Base-by-base conservation (phyloP, 2,329 filamentous ascomycete species). In the Sordariomycetes sp. region DNA sequence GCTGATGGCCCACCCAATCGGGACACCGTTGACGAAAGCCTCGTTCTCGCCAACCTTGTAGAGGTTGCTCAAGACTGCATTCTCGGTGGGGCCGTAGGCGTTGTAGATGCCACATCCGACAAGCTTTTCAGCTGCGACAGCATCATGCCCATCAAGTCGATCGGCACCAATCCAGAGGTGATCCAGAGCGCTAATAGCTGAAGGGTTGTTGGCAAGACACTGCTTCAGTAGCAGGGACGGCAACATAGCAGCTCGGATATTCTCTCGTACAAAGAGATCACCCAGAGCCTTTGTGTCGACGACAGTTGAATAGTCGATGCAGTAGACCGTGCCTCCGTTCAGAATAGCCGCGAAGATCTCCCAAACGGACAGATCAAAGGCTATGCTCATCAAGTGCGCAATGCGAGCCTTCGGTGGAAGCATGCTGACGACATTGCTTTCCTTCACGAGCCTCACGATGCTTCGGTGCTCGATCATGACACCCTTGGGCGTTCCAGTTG, bases 401-500 rank as follows among this genome's bases (percentile, higher is more conserved):
- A 30, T 17, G 11, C 24, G 8, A 15, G 4, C 11, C 16, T 21
- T 3, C 18, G 29, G 8, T 15, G 15, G 7, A 20, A 14, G 19
- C 11, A 14, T 23, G 11, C 12, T 19, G n/a, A 38, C 9, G 9
- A 18, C 21, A 14, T 34, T 42, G 11, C 16, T 32, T 8, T 32
- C 12, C 14, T 38, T 39, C 5, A 32, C 39, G 6, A 42, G 37
- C 8, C 43, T 34, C n/a, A 42, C 20, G 15, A 46, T 37, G 17
- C 25, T 24, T 15, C 43, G 36, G 24, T 46, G 43, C 16, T 44
- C 39, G 30, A 48, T 30, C 38, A 68, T 57, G 18, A 70, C 64
- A 21, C 66, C 66, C 50, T 70, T 70, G 7, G 66, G 66, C 20
- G 52, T 51, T 8, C 66, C 66, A 2, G 66, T 70, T 12, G 63